Evolutionary conservation across 2,329 filamentous ascomycete species (phyloP).

Genomic region (Phaeophleospora eucalypticola): DNA sequence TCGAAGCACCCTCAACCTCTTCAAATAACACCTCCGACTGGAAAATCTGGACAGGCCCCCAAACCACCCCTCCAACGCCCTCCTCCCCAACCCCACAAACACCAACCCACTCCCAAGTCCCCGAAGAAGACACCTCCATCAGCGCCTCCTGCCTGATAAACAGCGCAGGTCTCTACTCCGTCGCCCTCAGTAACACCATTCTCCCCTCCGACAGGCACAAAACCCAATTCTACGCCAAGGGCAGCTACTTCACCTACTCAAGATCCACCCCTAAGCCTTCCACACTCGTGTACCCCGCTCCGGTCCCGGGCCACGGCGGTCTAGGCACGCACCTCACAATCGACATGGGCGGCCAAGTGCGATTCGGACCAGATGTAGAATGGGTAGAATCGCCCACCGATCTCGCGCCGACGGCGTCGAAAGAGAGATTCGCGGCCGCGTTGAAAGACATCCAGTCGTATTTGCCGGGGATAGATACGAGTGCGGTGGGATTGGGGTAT

Average conservation of each 20-base stretch:
- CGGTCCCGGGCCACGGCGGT: constrained; percentile 74
- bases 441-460: constrained; percentile 73
- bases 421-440: constrained; percentile 60
- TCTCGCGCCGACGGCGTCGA: constrained; percentile 58
- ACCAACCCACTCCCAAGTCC: constrained; percentile 31
- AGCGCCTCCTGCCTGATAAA: constrained; percentile 78
- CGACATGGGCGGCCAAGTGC: constrained; percentile 76
- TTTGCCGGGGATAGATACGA: constrained; percentile 66
- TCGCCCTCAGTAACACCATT: constrained; percentile 76
- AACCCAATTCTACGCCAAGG: constrained; percentile 79
- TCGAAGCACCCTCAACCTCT: constrained; percentile 46
- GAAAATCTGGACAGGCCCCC: constrained; percentile 53
- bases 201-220: constrained; percentile 54
- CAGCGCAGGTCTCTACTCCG: constrained; percentile 75
- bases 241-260: constrained; percentile 86
- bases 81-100: constrained; percentile 23
- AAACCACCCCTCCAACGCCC: constrained; percentile 17
- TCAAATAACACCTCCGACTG: constrained; percentile 59
- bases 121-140: constrained; percentile 48
- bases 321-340: constrained; percentile 91
- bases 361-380: constrained; percentile 93
- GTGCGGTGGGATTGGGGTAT: constrained; percentile 72
- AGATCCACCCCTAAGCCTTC: constrained; percentile 60
- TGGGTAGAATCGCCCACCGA: constrained; percentile 74
- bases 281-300: constrained; percentile 83